phyloP scores from a whole-genome alignment of 352 stramenopile genomes.

The Pythium diclinum region DNA sequence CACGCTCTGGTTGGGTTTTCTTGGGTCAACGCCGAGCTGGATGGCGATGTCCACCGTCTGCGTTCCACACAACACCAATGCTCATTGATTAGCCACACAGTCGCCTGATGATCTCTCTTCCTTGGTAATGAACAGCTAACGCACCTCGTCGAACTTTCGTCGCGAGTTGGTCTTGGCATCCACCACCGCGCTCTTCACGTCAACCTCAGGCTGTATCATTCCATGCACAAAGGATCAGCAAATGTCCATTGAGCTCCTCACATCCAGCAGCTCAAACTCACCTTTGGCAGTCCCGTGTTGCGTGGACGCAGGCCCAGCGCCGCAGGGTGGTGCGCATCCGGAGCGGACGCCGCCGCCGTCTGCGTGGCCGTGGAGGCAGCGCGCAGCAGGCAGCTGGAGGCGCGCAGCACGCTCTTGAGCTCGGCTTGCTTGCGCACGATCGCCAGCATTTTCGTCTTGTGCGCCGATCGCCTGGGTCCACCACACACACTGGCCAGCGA shows the following conservation, averaged over 20 bases:
- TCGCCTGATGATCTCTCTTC: background rate
- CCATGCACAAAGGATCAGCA: conserved; percentile 5
- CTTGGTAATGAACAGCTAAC: background rate
- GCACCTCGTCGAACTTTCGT: conserved; percentile 85
- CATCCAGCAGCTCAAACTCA: conserved; percentile 18
- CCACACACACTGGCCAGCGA: conserved; percentile 21
- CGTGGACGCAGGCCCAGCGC: conserved; percentile 66
- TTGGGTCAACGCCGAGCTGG: conserved; percentile 80
- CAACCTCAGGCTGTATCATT: conserved; percentile 40
- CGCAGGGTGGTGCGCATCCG: conserved; percentile 48
- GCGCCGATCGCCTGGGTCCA: conserved; percentile 25
- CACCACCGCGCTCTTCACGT: conserved; percentile 55
- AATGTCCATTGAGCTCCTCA: background rate
- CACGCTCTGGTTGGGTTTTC: conserved; percentile 89
- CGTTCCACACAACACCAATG: background rate
- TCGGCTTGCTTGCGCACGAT: conserved; percentile 22
- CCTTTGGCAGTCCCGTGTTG: conserved; percentile 46
- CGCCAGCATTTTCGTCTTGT: conserved; percentile 29
- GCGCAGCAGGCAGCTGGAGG: conserved; percentile 42
- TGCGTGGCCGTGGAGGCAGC: conserved; percentile 37
- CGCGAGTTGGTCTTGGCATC: conserved; percentile 55
- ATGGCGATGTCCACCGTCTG: conserved; percentile 84
- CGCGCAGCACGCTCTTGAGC: conserved; percentile 34
- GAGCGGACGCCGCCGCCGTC: conserved; percentile 12
- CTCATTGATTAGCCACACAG: background rate